Evolutionary conservation across 306 rosid genomes (phyloP).

Genomic region (Herpetospermum pedunculosum): DNA sequence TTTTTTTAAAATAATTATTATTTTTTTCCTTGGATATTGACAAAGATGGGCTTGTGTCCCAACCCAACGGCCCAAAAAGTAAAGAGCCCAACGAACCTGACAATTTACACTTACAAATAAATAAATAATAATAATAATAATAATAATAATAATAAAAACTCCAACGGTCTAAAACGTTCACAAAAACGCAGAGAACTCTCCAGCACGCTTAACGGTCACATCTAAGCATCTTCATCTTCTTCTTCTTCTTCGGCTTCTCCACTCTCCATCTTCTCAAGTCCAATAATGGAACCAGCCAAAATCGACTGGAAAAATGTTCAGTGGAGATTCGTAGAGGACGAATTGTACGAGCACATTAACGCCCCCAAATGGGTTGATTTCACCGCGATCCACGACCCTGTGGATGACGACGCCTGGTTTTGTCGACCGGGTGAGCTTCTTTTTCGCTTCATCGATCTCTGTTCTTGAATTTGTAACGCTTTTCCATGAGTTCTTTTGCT

Average conservation of each 20-base stretch:
- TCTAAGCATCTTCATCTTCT: conserved; percentile 7
- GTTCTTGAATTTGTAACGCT: background rate
- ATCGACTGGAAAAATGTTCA: conserved; percentile 86
- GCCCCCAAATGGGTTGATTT: conserved; percentile 96
- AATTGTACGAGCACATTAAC: conserved; percentile 61
- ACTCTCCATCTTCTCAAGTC: background rate
- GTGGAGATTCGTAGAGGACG: conserved; percentile 68
- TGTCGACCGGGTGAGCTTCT: conserved; percentile 55
- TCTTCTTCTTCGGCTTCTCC: background rate
- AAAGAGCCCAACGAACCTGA: background rate
- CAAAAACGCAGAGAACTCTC: background rate
- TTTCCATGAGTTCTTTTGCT: background rate
- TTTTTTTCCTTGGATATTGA: too few relatives aligned
- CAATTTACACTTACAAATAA: background rate
- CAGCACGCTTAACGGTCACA: conserved; percentile 43
- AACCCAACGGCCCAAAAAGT: background rate
- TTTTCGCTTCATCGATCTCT: background rate
- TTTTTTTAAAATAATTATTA: too few relatives aligned
- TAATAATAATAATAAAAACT: conserved; percentile 2
- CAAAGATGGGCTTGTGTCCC: too few relatives aligned
- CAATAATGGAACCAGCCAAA: conserved; percentile 90
- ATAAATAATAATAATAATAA: background rate
- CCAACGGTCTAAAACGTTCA: conserved; percentile 53
- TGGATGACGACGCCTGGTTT: conserved; percentile 66
- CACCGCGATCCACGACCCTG: conserved; percentile 29